Evolutionary conservation across 352 stramenopile species (phyloP), one percentile per base, ranked within the genome.

Genomic region (Phytophthora vignae): DNA sequence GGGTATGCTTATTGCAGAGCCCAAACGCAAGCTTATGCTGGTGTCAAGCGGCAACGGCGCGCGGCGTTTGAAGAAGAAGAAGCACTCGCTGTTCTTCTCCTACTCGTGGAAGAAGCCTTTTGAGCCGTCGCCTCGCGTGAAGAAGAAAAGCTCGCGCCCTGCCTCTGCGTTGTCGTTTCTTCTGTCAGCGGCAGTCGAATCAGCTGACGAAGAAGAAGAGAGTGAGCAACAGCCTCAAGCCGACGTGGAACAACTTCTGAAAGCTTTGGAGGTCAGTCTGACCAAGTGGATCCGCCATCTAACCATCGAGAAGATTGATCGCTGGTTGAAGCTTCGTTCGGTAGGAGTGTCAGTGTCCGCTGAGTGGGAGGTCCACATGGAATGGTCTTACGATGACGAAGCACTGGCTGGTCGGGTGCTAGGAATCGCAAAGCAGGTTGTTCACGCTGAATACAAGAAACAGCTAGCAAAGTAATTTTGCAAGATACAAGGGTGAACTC

Each of bases 321-420:
- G 78, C 4, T 95, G 85, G 86, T 72, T 96, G 38, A 93, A 93
- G 63, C 76, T 96, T 54, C 81, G 80, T 7, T 86, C 83, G 14
- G 83, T 96, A 14, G 80, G 83, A 21, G 72, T 96, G 15, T 78
- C 84, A 14, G 70, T 94, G 31, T 91, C 86, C 38, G 56, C 78
- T 4, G 88, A 94, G 11, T 96, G 90, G 90, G 83, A 92, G 77
- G 82, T 92, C 9, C 85, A 92, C 60, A 76, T 97, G 38, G 85
- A 94, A 72, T 97, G 90, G 90, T 81, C 84, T 46, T 94, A 90
- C 53, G 89, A 95, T 40, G 90, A 97, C 53, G 87, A 96, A 76
- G 85, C 90, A 58, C 69, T 97, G 10, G 90, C 90, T 21, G 90
- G 88, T n/a, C 81, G 90, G 12, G 79, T 95, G 4, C 67, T 95